Evolutionary conservation across 2,329 filamentous ascomycete species (phyloP), one percentile per base, ranked within the genome.

Genomic region (Fusarium floridanum): DNA sequence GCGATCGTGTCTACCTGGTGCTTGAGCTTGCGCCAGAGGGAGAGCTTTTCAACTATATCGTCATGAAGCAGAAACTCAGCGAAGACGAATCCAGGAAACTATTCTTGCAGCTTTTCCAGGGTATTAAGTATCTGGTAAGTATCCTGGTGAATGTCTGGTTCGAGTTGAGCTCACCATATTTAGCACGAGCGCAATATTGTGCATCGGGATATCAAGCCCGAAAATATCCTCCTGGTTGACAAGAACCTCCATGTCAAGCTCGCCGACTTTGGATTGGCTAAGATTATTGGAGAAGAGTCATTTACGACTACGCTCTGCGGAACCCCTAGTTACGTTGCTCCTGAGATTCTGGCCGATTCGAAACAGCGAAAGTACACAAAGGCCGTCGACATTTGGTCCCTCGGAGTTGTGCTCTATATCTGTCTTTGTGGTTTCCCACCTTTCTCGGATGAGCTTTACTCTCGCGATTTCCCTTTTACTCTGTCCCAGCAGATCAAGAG

Each of bases 381-480:
- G 79, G 95, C 95, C 4, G 97, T 99, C 11, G 97, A 99, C 81
- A 88, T 98, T 48, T 98, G 97, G 97, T 98, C 95, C 2, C 88
- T 98, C 1, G 97, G 97, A n/a, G 97, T 99, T 4, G 96, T 99
- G 5, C 88, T 99, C 27, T 99, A 98, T 84, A 98, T 98, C 78
- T 98, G 95, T 81, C 89, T 98, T 6, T 98, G 97, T 81, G 97
- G 97, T 39, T 98, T 98, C 80, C 97, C 96, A 6, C 97, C 97
- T 0, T 99, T 99, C 84, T 97, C 95, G 0, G 97, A 99, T 79
- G 97, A 99, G 83, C 90, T 98, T 0, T 94, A 92, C 83, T 92
- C 91, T 1, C 84, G 84, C 39, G 92, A 97, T 53, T 97, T 95
- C 75, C 97, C 97, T 3, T 98, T 94, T 81, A 94, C 89, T 0